Conservation (phyloP, 2,329 filamentous ascomycete genomes). For the Truncatella angustata region DNA sequence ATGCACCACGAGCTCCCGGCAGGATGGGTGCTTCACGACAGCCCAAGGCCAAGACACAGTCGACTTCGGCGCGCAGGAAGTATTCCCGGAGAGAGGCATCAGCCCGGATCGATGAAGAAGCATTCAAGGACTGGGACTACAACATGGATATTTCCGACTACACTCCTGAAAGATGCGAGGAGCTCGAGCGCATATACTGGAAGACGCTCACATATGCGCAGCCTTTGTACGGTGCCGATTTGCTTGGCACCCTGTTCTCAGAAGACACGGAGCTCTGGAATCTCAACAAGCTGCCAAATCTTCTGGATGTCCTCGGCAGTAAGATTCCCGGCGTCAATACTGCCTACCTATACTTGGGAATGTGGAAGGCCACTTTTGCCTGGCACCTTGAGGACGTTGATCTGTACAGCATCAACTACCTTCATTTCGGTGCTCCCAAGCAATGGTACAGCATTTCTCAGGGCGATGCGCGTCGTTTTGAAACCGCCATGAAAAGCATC, state of each 20-base stretch:
- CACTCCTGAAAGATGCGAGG: slow-evolving; percentile 86
- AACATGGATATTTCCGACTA: slow-evolving; percentile 84
- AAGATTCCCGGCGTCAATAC: slow-evolving; percentile 98
- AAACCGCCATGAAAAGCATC: slow-evolving; percentile 90
- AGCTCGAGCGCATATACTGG: slow-evolving; percentile 94
- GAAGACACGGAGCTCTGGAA: slow-evolving; percentile 87
- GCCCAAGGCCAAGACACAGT: slow-evolving; percentile 63
- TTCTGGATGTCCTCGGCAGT: slow-evolving; percentile 89
- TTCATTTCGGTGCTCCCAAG: slow-evolving; percentile 97
- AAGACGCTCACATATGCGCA: slow-evolving; percentile 94
- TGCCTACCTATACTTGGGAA: slow-evolving; percentile 93
- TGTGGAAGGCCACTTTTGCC: slow-evolving; percentile 99
- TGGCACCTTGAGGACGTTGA: slow-evolving; percentile 99
- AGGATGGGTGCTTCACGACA: slow-evolving; percentile 50
- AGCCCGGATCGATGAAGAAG: slow-evolving; percentile 81
- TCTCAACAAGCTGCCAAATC: slow-evolving; percentile 87
- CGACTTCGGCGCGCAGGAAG: slow-evolving; percentile 82
- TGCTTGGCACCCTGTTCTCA: slow-evolving; percentile 92
- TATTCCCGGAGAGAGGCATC: slow-evolving; percentile 77
- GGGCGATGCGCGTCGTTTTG: slow-evolving; percentile 87
- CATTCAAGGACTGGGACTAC: slow-evolving; percentile 90
- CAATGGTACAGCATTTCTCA: slow-evolving; percentile 99
- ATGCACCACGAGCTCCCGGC: slow-evolving; percentile 37
- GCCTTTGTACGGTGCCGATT: slow-evolving; percentile 93
- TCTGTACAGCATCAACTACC: slow-evolving; percentile 99